Evolutionary conservation across 805 yeast genomes (phyloP).

Genomic region (Saturnispora gosingensis): DNA sequence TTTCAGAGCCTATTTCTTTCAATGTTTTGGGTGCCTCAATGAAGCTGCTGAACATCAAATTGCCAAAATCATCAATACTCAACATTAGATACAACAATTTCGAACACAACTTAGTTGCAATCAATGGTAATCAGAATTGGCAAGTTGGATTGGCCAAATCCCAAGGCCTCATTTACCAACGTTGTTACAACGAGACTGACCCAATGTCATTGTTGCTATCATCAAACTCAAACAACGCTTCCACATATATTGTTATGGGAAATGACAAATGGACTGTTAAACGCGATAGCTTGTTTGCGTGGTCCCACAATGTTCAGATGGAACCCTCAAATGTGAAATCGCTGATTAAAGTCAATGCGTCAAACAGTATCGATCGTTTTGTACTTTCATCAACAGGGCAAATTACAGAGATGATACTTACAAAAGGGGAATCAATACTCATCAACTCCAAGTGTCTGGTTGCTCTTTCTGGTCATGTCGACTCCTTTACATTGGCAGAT

Average conservation of each 20-base stretch:
- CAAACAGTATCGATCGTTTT: slow-evolving; percentile 32
- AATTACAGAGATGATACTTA: slow-evolving; percentile 29
- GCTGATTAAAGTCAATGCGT: slow-evolving; percentile 9
- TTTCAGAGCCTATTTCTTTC: slow-evolving; percentile 35
- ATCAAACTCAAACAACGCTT: slow-evolving; percentile 25
- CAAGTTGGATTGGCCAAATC: neutral
- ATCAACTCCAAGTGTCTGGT: slow-evolving; percentile 33
- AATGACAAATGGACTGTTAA: slow-evolving; percentile 29
- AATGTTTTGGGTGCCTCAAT: slow-evolving; percentile 33
- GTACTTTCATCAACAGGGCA: slow-evolving; percentile 34
- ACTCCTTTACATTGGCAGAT: neutral
- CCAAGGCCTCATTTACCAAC: slow-evolving; percentile 24
- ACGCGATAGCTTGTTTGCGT: slow-evolving; percentile 33
- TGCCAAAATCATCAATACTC: slow-evolving; percentile 35
- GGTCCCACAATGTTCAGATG: slow-evolving; percentile 26
- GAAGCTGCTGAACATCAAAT: slow-evolving; percentile 32
- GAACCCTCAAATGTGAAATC: neutral
- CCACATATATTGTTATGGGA: neutral
- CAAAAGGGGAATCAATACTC: slow-evolving; percentile 30
- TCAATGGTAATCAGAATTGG: slow-evolving; percentile 32
- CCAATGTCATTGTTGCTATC: slow-evolving; percentile 29
- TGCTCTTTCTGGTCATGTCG: slow-evolving; percentile 24
- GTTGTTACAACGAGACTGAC: slow-evolving; percentile 24
- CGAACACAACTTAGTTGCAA: slow-evolving; percentile 33
- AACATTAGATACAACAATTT: slow-evolving; percentile 29